phyloP scores from a whole-genome alignment of 2,329 filamentous ascomycete genomes.

The Calonectria pteridis region DNA sequence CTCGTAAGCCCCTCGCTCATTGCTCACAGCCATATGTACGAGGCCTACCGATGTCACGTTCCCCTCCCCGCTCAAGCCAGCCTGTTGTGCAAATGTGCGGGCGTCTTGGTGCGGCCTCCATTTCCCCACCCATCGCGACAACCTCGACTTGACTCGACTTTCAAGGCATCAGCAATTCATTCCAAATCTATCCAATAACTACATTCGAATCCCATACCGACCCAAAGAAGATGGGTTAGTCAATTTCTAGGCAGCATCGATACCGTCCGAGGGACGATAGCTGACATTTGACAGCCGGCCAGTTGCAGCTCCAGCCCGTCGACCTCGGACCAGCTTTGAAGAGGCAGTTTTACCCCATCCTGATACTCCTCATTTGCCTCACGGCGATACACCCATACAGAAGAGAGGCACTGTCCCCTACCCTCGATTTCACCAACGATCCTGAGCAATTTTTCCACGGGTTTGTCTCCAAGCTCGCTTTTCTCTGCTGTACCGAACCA shows the following conservation, averaged over 20 bases:
- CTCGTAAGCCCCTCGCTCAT: not conserved
- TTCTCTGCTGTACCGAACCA: slow-evolving; percentile 11
- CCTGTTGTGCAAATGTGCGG: not conserved
- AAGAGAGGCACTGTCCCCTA: not conserved
- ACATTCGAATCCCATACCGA: not conserved
- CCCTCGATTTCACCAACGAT: not conserved
- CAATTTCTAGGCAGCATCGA: not conserved
- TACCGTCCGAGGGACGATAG: not conserved
- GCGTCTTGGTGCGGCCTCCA: not conserved
- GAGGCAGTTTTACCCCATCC: slow-evolving; percentile 8
- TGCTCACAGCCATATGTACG: not conserved
- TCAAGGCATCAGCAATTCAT: not conserved
- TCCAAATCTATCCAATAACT: not conserved
- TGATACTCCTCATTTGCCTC: slow-evolving; percentile 6
- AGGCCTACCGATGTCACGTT: not conserved
- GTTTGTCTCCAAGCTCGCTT: slow-evolving; percentile 19
- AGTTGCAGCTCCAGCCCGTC: not conserved
- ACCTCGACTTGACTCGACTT: not conserved
- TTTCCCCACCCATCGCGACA: not conserved
- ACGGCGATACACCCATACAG: not conserved
- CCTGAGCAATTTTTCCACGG: not conserved
- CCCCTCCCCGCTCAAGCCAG: not conserved
- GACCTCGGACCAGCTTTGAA: not conserved
- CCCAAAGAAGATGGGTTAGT: not conserved
- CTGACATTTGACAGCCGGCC: not conserved